Evolutionary conservation across 768 basidiomycete genomes (phyloP).

Genomic region (Boletus reticuloceps): DNA sequence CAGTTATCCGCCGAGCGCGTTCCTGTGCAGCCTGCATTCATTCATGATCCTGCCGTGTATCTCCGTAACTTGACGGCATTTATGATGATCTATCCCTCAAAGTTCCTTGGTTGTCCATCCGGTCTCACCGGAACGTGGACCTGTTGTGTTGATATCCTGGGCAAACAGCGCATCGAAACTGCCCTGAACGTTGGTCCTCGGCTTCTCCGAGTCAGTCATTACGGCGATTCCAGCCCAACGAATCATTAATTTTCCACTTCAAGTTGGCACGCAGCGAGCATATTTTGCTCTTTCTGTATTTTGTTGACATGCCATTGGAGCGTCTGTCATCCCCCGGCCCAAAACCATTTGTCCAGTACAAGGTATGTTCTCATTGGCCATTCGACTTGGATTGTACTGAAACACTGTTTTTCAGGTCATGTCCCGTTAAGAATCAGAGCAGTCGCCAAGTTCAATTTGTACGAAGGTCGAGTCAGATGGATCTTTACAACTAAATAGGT

Average conservation of each 20-base stretch:
- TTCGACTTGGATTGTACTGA: too few relatives aligned
- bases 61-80: not conserved
- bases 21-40: not conserved
- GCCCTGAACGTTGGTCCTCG: too few relatives aligned
- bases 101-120: not conserved
- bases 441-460: not conserved
- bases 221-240: too few relatives aligned
- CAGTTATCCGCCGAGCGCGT: not conserved
- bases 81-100: not conserved
- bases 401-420: too few relatives aligned
- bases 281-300: not conserved
- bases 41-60: not conserved
- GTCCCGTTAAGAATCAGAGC: too few relatives aligned
- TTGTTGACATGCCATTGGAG: too few relatives aligned
- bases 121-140: not conserved
- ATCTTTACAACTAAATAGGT: not conserved
- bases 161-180: not conserved
- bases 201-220: too few relatives aligned
- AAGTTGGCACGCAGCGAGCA: not conserved
- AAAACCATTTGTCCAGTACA: not conserved
- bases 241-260: not conserved
- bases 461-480: not conserved
- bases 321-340: not conserved
- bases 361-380: not conserved
- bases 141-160: not conserved